phyloP scores from a whole-genome alignment of 2,329 filamentous ascomycete genomes.

The Fusarium temperatum region DNA sequence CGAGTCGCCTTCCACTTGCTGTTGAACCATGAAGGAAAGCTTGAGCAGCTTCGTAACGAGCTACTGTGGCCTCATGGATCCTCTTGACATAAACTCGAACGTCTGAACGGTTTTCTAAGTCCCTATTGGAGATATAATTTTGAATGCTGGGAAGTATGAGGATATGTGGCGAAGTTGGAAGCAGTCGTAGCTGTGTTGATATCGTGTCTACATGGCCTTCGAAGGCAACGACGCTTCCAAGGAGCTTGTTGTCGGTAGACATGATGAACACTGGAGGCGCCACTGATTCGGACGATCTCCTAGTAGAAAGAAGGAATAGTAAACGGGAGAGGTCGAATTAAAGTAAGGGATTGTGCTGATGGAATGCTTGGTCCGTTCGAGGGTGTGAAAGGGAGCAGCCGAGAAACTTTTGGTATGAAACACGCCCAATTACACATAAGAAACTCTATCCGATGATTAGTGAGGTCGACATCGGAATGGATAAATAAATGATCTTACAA shows the following conservation, averaged over 20 bases:
- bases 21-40: constrained; percentile 61
- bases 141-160: constrained; percentile 64
- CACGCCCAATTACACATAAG: constrained; percentile 16
- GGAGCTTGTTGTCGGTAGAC: constrained; percentile 35
- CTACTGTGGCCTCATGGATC: constrained; percentile 60
- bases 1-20: constrained; percentile 60
- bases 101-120: constrained; percentile 43
- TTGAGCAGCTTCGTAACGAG: constrained; percentile 59
- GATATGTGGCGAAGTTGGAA: constrained; percentile 67
- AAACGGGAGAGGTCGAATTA: constrained; percentile 1
- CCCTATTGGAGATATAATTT: constrained; percentile 53
- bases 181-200: constrained; percentile 66
- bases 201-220: constrained; percentile 66
- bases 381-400: constrained; percentile 21
- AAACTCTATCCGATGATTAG: constrained; percentile 16
- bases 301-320: neutral
- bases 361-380: constrained; percentile 20
- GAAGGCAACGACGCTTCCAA: constrained; percentile 66
- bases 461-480: constrained; percentile 9
- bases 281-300: constrained; percentile 25
- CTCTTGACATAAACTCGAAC: constrained; percentile 54
- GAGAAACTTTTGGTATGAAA: constrained; percentile 16
- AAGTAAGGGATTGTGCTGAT: constrained; percentile 18
- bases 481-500: constrained; percentile 22
- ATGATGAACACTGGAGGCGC: constrained; percentile 34